Evolutionary conservation across 495 filamentous ascomycete species (phyloP), one percentile per base, ranked within the genome.

Genomic region (Cryomyces antarcticus): DNA sequence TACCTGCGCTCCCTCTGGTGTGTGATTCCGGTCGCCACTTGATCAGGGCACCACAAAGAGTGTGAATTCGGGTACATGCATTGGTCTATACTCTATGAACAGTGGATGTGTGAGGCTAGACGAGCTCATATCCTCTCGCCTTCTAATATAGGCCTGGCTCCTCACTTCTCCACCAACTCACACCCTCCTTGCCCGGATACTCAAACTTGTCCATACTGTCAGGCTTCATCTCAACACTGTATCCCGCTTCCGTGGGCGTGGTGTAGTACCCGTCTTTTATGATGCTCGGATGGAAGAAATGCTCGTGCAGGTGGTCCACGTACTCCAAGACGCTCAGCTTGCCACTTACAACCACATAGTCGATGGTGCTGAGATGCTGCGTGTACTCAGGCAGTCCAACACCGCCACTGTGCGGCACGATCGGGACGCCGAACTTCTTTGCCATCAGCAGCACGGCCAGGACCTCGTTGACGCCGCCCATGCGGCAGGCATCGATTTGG

Each of bases 381-480:
- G 87, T 93, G 61, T 93, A 93, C 60, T 95, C 87, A 5, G 87
- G 86, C 44, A 95, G 63, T 5, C 86, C 86, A 4, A 95, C 86
- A 48, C 87, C 87, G 6, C 87, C 87, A 4, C 72, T 78, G 59
- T 94, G 86, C 2, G 86, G 86, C 13, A 94, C 84, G 46, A 93
- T 77, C 3, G 85, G 86, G 11, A 93, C 69, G 7, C 68, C 67
- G 52, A 76, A 80, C 66, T 95, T 95, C 56, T 78, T 79, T 11
- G 87, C 87, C 64, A 95, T 78, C 1, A 93, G 66, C 34, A 95
- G 55, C n/a, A 95, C 86, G 6, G 86, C 82, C 10, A 95, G 65
- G 12, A 88, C 85, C 58, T 95, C 87, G 59, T 93, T 93, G 5
- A 93, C 80, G 39, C 87, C 87, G 31, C 87, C 87, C 46, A 95